Evolutionary conservation across 176 grass and related monocot species (phyloP), one percentile per base, ranked within the genome.

Genomic region (Oryza australiensis): DNA sequence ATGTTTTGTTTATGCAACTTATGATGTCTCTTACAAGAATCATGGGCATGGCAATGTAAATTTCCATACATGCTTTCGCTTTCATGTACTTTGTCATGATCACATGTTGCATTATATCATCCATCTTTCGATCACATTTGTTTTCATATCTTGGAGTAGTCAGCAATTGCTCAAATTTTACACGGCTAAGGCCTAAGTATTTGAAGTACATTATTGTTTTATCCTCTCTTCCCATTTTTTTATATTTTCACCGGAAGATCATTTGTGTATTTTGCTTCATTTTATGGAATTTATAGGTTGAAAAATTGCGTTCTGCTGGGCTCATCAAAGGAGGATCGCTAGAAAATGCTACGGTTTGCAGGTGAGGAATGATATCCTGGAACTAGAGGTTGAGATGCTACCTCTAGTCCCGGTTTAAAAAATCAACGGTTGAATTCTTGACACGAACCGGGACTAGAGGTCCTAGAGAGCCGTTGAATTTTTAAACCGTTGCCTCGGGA

Each of bases 311-410:
- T 74, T 33, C 9, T 53, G 90, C 84, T 87, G 88, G 92, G 22
- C 90, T 98, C n/a, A 93, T 95, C 77, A 91, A 93, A 90, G 96
- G 96, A 85, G 96, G 96, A 79, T 93, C 90, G 23, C 37, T 70
- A 81, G 90, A 90, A 86, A 98, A 98, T 93, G 93, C 96, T 78
- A 87, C 90, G 85, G 93, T 98, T 85, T 98, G 96, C 89, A 98
- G 93, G 95, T 86, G 68, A 83, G 67, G 6, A 46, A 72, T 59
- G 48, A 75, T 72, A 40, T 77, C 33, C 57, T 81, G 55, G 40
- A 75, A 80, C n/a, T 93, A 45, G 72, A 77, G 1, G 38, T 37
- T 7, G 71, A 53, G 34, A 24, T 23, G 0, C 11, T 3, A 0
- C 27, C 1, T 2, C 46, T 13, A 7, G 43, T 27, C n/a, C 65